A percentile compares a stretch with the other conserved stretches of the same genome.
These are phyloP conservation scores for Styphnolobium japonicum DNA, from an alignment of 306 rosid genomes.

Conservation along the genomic window DNA sequence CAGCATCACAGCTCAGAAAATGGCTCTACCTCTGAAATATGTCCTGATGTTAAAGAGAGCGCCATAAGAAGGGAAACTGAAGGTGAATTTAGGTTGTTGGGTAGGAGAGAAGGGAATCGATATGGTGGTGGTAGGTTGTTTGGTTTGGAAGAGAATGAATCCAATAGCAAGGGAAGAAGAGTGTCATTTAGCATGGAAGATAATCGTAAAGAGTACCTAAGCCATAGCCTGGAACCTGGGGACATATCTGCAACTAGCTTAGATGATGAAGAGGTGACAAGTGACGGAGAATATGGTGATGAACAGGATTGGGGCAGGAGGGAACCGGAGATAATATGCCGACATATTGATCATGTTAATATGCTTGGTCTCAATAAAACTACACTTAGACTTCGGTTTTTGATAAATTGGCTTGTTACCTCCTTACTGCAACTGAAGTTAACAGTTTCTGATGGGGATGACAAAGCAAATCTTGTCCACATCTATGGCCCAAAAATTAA, in stretches of 20 bases:
- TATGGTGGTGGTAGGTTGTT: slow-evolving; percentile 68
- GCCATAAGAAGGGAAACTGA: slow-evolving; percentile 97
- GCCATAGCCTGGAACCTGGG: slow-evolving; percentile 53
- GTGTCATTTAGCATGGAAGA: slow-evolving; percentile 88
- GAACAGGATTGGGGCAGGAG: slow-evolving; percentile 53
- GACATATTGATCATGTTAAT: slow-evolving; percentile 74
- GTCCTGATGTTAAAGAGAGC: slow-evolving; percentile 66
- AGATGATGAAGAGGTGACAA: slow-evolving; percentile 70
- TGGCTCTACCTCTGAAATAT: slow-evolving; percentile 54
- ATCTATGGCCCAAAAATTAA: slow-evolving; percentile 95
- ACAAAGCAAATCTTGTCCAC: slow-evolving; percentile 55
- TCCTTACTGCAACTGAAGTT: slow-evolving; percentile 77
- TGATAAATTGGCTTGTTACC: slow-evolving; percentile 95
- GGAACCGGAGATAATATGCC: slow-evolving; percentile 77
- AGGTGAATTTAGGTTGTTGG: slow-evolving; percentile 88
- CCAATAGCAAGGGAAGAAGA: slow-evolving; percentile 61
- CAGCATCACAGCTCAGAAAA: slow-evolving; percentile 51
- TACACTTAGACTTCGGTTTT: slow-evolving; percentile 74
- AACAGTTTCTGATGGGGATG: slow-evolving; percentile 48
- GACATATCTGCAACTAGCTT: slow-evolving; percentile 66
- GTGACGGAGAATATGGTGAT: slow-evolving; percentile 77
- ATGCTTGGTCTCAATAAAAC: slow-evolving; percentile 93
- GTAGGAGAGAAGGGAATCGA: slow-evolving; percentile 74
- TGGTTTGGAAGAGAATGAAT: slow-evolving; percentile 75
- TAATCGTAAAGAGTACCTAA: slow-evolving; percentile 47